phyloP scores from a whole-genome alignment of 192 early-diverging fungal species.

The Backusella liffmaniae region DNA sequence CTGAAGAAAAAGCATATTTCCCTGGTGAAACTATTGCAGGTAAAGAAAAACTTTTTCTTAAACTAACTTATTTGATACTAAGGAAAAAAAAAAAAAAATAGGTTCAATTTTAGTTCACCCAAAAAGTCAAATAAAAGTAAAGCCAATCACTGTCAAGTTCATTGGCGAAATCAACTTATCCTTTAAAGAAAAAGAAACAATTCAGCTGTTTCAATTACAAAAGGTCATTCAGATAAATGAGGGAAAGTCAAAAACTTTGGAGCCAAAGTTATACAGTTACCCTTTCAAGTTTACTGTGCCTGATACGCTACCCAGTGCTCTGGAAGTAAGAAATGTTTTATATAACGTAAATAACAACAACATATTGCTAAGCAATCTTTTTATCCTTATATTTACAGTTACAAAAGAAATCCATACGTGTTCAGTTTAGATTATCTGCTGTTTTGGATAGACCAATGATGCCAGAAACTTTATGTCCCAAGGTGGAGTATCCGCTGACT shows the following conservation, averaged over 20 bases:
- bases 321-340: constrained; percentile 20
- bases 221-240: constrained; percentile 16
- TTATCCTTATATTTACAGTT: neutral
- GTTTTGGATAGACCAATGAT: constrained; percentile 34
- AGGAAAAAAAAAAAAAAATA: neutral
- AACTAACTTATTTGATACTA: neutral
- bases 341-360: neutral
- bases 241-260: constrained; percentile 14
- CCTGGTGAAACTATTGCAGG: constrained; percentile 38
- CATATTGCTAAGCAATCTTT: neutral
- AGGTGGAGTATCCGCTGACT: constrained; percentile 26
- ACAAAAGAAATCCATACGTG: constrained; percentile 5
- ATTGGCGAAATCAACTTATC: constrained; percentile 23
- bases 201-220: constrained; percentile 25
- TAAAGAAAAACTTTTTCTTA: constrained; percentile 10
- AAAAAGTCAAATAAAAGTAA: constrained; percentile 33
- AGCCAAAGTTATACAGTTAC: constrained; percentile 30
- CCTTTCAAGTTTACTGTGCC: constrained; percentile 38
- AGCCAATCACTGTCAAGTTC: constrained; percentile 29
- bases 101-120: constrained; percentile 32
- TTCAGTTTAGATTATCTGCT: constrained; percentile 22
- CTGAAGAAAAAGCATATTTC: constrained; percentile 38
- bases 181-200: constrained; percentile 27
- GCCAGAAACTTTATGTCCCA: constrained; percentile 26
- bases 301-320: constrained; percentile 32